Conservation (phyloP, 73 alveolate genomes). For the Paramecium sexaurelia region DNA sequence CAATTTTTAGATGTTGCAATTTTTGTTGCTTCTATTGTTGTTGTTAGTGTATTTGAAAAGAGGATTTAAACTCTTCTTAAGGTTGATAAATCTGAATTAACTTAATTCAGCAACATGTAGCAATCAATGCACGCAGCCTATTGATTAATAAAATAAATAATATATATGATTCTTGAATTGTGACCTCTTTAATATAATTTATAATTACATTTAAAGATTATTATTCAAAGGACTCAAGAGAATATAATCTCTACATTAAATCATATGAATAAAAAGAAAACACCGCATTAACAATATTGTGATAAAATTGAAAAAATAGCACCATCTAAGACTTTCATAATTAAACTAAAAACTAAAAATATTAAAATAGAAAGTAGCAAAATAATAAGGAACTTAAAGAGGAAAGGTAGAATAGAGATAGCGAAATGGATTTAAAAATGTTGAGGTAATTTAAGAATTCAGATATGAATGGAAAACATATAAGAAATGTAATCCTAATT, state of each 20-base stretch:
- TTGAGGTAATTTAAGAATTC: too few species aligned
- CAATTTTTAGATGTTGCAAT: constrained; percentile 9
- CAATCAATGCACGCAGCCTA: constrained; percentile 3
- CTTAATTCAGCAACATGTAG: constrained; percentile 38
- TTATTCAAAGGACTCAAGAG: background rate
- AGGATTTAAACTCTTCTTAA: background rate
- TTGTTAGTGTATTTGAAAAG: background rate
- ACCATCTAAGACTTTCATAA: background rate
- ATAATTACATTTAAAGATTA: too few species aligned
- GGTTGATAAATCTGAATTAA: constrained; percentile 50
- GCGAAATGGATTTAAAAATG: background rate
- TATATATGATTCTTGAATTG: constrained; percentile 23
- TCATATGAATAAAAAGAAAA: background rate
- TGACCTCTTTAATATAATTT: background rate
- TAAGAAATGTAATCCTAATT: too few species aligned
- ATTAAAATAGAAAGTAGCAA: background rate
- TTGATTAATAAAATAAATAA: constrained; percentile 1
- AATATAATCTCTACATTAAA: background rate
- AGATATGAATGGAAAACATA: too few species aligned
- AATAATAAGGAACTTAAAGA: background rate
- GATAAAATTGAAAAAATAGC: background rate
- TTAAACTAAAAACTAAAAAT: background rate
- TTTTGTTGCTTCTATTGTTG: constrained; percentile 22
- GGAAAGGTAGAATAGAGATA: background rate
- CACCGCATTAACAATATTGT: background rate